These are phyloP conservation scores for Geranomyces variabilis DNA, from an alignment of 192 early-diverging fungal genomes.

Conservation along the genomic window DNA sequence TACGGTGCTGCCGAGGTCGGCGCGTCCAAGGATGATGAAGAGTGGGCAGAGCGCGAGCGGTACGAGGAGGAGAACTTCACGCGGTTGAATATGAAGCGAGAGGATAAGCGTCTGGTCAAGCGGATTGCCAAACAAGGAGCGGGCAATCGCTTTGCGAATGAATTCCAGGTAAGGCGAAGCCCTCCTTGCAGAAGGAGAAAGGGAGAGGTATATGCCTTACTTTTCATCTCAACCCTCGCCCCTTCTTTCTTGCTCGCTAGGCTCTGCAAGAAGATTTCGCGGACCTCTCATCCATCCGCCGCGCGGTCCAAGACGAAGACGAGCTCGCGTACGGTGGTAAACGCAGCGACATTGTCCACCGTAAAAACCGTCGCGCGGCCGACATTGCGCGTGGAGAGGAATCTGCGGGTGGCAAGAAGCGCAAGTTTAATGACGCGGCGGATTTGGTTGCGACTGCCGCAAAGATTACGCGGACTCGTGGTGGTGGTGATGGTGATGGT, in stretches of 20 bases:
- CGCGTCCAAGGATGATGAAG: constrained; percentile 57
- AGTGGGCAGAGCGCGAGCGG: constrained; percentile 63
- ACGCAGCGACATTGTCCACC: neutral
- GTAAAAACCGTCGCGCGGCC: constrained; percentile 23
- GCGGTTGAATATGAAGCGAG: constrained; percentile 69
- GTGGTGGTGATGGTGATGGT: constrained; percentile 1
- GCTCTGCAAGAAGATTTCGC: constrained; percentile 36
- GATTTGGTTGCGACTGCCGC: constrained; percentile 26
- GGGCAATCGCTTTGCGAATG: constrained; percentile 72
- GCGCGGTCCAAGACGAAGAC: constrained; percentile 31
- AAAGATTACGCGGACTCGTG: constrained; percentile 1
- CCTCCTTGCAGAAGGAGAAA: neutral
- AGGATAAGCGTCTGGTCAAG: constrained; percentile 68
- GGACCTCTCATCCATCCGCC: constrained; percentile 26
- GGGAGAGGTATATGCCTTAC: neutral
- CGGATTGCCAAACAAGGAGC: constrained; percentile 49
- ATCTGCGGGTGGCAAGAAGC: constrained; percentile 1
- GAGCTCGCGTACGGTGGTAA: constrained; percentile 7
- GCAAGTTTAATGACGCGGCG: constrained; percentile 33
- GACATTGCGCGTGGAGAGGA: constrained; percentile 12
- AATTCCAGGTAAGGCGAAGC: constrained; percentile 68
- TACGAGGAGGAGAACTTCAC: constrained; percentile 93
- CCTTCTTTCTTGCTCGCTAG: constrained; percentile 3
- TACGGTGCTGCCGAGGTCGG: constrained; percentile 64
- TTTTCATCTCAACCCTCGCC: no score